phyloP scores from a whole-genome alignment of 805 yeast species.

The Phaffomyces thermotolerans region DNA sequence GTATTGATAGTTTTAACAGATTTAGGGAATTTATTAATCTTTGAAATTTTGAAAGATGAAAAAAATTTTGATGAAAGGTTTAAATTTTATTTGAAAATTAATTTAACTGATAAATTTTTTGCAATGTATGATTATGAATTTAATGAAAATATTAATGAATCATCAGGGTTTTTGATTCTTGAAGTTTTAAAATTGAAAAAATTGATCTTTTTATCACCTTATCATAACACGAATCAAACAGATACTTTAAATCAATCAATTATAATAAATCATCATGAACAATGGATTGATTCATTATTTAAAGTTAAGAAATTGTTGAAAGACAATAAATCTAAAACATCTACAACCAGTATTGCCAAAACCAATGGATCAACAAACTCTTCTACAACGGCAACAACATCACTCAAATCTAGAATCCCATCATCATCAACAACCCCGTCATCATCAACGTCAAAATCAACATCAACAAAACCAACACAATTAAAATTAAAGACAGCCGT shows the following conservation, averaged over 20 bases:
- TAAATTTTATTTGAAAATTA: slow-evolving; percentile 29
- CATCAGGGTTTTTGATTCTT: slow-evolving; percentile 55
- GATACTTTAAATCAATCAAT: not conserved
- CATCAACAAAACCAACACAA: not conserved
- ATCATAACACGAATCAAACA: not conserved
- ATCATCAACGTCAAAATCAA: not conserved
- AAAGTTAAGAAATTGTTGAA: slow-evolving; percentile 53
- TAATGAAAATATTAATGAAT: slow-evolving; percentile 37
- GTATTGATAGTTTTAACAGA: slow-evolving; percentile 28
- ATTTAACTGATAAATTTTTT: slow-evolving; percentile 43
- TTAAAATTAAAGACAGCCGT: not conserved
- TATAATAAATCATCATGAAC: slow-evolving; percentile 37
- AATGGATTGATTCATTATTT: slow-evolving; percentile 67
- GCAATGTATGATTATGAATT: slow-evolving; percentile 81
- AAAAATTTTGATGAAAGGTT: slow-evolving; percentile 3
- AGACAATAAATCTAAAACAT: slow-evolving; percentile 10
- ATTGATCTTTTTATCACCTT: slow-evolving; percentile 48
- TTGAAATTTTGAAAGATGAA: slow-evolving; percentile 16
- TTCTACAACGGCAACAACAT: not conserved
- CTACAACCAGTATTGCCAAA: not conserved
- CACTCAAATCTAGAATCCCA: not conserved
- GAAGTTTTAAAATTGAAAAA: slow-evolving; percentile 53
- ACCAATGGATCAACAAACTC: not conserved
- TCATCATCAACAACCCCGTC: not conserved
- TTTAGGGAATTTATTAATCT: slow-evolving; percentile 26